Evolutionary conservation across 2,329 filamentous ascomycete genomes (phyloP).

Genomic region (Tolypocladium tropicale): DNA sequence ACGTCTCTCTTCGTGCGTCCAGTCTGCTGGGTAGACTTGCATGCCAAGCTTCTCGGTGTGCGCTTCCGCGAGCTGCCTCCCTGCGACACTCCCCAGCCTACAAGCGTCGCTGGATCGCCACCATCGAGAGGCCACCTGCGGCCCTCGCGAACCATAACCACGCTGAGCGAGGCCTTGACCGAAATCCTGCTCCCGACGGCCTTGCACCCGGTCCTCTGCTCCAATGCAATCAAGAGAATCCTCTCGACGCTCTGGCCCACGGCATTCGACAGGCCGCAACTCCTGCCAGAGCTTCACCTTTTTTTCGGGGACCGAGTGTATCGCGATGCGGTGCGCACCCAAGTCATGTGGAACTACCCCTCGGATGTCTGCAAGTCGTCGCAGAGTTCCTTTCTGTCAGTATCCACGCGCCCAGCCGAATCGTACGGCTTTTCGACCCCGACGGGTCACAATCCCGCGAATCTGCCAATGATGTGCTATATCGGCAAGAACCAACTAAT

Average conservation of each 20-base stretch:
- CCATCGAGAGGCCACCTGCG: slow-evolving; percentile 24
- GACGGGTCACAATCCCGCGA: slow-evolving; percentile 10
- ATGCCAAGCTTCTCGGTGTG: slow-evolving; percentile 35
- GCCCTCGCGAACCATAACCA: slow-evolving; percentile 31
- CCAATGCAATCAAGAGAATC: slow-evolving; percentile 31
- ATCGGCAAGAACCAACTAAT: slow-evolving; percentile 36
- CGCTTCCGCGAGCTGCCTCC: slow-evolving; percentile 32
- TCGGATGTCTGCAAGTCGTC: slow-evolving; percentile 12
- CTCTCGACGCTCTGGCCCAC: slow-evolving; percentile 34
- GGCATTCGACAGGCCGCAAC: slow-evolving; percentile 17
- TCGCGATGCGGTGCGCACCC: slow-evolving; percentile 33
- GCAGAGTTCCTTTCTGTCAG: slow-evolving; percentile 22
- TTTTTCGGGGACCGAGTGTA: slow-evolving; percentile 38
- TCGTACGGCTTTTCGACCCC: slow-evolving; percentile 15
- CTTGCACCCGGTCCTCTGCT: slow-evolving; percentile 23
- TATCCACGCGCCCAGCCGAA: slow-evolving; percentile 24
- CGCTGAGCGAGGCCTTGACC: slow-evolving; percentile 32
- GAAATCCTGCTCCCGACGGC: slow-evolving; percentile 25
- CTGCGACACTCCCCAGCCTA: slow-evolving; percentile 30
- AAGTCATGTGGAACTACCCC: slow-evolving; percentile 38
- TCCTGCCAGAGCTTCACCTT: slow-evolving; percentile 32
- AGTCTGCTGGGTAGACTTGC: slow-evolving; percentile 45
- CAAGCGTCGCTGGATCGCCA: slow-evolving; percentile 17
- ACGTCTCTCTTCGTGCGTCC: slow-evolving; percentile 39
- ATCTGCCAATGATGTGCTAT: slow-evolving; percentile 31